Evolutionary conservation across 495 filamentous ascomycete species (phyloP), one percentile per base, ranked within the genome.

Genomic region (Aspergillus bertholletiae): DNA sequence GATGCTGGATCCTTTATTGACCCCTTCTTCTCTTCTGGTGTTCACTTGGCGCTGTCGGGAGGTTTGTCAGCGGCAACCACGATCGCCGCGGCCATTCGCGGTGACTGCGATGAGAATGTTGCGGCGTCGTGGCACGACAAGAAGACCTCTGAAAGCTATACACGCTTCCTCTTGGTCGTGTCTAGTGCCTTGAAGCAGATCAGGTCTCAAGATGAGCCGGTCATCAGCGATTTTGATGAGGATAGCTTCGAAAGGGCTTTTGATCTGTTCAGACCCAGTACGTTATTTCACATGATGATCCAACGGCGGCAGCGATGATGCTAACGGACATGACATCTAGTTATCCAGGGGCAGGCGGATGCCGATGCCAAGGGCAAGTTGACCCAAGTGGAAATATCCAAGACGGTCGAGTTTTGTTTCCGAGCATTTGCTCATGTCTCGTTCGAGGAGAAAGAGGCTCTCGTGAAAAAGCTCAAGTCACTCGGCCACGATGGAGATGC

Each of bases 151-250:
- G 74, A 79, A 39, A 66, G 71, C 18, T 83, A 81, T 47, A 77
- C 75, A 2, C 72, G 78, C 11, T 83, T 83, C 64, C 50, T 80
- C 27, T 49, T 83, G 2, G 67, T 80, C 2, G 73, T 81, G 1
- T 45, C 70, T 40, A 78, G 68, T 47, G 67, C 74, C 1, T 56
- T 67, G 5, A 71, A 71, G 58, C 80, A 81, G 63, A 79, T 83
- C 43, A 55, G 62, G 7, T 28, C 37, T 3, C 58, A 66, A 23
- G 69, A 78, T 5, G 55, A 65, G 17, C 53, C 65, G 3, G 57
- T 74, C 2, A 18, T 74, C 5, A 64, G 39, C n/a, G 68, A 76
- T 45, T 70, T 63, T 24, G 70, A 79, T 23, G 76, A 79, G 50
- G 60, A 75, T 0, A 68, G 59, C 24, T 80, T 78, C 49, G 75